These are phyloP conservation scores for Cymodocea nodosa DNA, from an alignment of 116 monocot species.

Conservation along the genomic window DNA sequence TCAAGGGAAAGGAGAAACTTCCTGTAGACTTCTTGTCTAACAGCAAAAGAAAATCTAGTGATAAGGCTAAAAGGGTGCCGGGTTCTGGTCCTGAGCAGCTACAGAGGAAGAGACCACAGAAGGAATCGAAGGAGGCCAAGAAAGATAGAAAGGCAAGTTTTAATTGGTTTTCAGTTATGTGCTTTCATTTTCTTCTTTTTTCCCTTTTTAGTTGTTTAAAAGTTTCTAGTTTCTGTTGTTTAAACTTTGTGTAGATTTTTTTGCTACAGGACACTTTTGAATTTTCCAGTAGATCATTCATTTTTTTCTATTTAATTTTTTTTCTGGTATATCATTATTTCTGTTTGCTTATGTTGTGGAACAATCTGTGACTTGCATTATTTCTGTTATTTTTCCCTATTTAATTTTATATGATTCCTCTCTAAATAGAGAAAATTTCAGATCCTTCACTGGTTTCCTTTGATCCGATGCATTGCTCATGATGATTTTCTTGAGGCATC, in stretches of 20 bases:
- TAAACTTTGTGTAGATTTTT: background rate
- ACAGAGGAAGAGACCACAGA: constrained; percentile 12
- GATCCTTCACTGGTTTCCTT: too few relatives aligned
- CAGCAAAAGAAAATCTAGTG: constrained; percentile 24
- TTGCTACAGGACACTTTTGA: background rate
- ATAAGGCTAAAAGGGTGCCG: constrained; percentile 31
- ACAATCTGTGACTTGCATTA: too few relatives aligned
- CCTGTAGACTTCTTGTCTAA: constrained; percentile 72
- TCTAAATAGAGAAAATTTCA: too few relatives aligned
- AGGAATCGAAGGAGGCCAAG: constrained; percentile 92
- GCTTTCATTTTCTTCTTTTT: background rate
- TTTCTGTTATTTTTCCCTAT: too few relatives aligned
- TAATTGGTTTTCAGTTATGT: background rate
- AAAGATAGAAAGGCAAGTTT: constrained; percentile 79
- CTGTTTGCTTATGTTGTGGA: too few relatives aligned
- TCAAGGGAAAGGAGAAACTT: constrained; percentile 71
- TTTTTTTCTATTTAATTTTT: too few relatives aligned
- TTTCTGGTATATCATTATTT: too few relatives aligned
- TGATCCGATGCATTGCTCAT: too few relatives aligned
- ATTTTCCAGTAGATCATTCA: too few relatives aligned
- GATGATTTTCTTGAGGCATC: too few relatives aligned
- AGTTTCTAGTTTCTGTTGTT: background rate
- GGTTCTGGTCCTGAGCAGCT: constrained; percentile 17
- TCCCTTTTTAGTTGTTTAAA: background rate
- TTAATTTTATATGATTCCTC: too few relatives aligned